Percentiles rank a stretch among this genome's conserved stretches.
Evolutionary conservation across 208 protist genomes (phyloP).

Genomic region (Strigomonas galati): DNA sequence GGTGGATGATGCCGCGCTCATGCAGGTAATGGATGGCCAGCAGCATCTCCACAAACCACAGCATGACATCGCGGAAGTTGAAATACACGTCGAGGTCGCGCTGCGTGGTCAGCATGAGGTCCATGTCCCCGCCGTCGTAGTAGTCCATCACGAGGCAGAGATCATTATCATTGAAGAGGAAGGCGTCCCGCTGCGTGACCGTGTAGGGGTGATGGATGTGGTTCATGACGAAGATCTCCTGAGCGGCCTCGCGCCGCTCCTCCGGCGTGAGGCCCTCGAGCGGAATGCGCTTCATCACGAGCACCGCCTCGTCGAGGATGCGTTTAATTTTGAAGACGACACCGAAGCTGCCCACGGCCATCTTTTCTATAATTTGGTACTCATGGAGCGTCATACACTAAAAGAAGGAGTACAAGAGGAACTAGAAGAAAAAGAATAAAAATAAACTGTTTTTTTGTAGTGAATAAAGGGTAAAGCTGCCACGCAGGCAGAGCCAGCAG

Average conservation of each 20-base stretch:
- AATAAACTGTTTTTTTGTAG: no score
- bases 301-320: slow-evolving; percentile 44
- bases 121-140: slow-evolving; percentile 88
- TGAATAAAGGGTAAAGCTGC: no score
- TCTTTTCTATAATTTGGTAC: slow-evolving; percentile 80
- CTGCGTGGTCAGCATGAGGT: slow-evolving; percentile 48
- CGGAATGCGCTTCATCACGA: slow-evolving; percentile 85
- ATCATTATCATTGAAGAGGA: slow-evolving; percentile 76
- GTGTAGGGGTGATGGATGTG: slow-evolving; percentile 80
- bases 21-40: slow-evolving; percentile 86
- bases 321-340: slow-evolving; percentile 75
- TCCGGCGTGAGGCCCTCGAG: slow-evolving; percentile 49
- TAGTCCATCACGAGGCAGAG: slow-evolving; percentile 91
- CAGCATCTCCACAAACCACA: slow-evolving; percentile 81
- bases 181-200: slow-evolving; percentile 70
- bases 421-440: not conserved
- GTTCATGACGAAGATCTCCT: slow-evolving; percentile 80
- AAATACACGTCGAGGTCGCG: slow-evolving; percentile 71
- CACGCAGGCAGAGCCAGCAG: no score
- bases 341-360: slow-evolving; percentile 78
- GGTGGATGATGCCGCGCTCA: slow-evolving; percentile 66
- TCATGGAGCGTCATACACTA: slow-evolving; percentile 26
- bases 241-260: slow-evolving; percentile 59
- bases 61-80: slow-evolving; percentile 56
- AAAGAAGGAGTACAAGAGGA: slow-evolving; percentile 5